A percentile compares a stretch with the other conserved stretches of the same genome.
These are phyloP conservation scores for Macadamia integrifolia DNA, from an alignment of 164 flowering plant species.

Conservation along the genomic window DNA sequence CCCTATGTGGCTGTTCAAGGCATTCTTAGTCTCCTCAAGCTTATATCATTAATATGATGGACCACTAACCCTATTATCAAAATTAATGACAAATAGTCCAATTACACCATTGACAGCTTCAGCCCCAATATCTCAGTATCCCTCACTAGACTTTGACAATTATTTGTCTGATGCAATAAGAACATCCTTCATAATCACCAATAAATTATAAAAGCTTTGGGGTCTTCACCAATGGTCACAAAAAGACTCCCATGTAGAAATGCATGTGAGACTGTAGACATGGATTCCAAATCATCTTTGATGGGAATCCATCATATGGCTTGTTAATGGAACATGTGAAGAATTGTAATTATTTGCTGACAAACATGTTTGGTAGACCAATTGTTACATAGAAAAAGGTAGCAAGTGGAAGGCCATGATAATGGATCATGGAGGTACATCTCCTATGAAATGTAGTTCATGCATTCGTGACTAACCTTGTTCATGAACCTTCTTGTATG, in stretches of 20 bases:
- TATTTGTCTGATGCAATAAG: neutral
- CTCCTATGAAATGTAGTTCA: neutral
- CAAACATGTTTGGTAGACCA: neutral
- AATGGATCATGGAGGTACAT: neutral
- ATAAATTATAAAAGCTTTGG: too few relatives aligned
- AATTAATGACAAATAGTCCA: neutral
- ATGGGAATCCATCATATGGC: too few relatives aligned
- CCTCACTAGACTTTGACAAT: neutral
- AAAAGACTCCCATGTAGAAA: too few relatives aligned
- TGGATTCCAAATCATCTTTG: too few relatives aligned
- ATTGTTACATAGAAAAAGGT: neutral
- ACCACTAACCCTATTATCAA: neutral
- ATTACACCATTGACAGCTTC: neutral
- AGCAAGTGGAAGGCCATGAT: neutral
- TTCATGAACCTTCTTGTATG: slow-evolving; percentile 9
- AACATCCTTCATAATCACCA: neutral
- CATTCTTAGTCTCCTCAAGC: neutral
- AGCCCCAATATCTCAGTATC: neutral
- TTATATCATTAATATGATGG: too few relatives aligned
- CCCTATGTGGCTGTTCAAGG: neutral
- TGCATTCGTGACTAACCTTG: neutral
- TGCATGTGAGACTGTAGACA: too few relatives aligned
- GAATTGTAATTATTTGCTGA: too few relatives aligned
- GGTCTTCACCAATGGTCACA: too few relatives aligned
- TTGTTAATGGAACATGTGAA: too few relatives aligned